Evolutionary conservation across 495 filamentous ascomycete genomes (phyloP), one percentile per base, ranked within the genome.

Genomic region (Penicillium cosmopolitanum): DNA sequence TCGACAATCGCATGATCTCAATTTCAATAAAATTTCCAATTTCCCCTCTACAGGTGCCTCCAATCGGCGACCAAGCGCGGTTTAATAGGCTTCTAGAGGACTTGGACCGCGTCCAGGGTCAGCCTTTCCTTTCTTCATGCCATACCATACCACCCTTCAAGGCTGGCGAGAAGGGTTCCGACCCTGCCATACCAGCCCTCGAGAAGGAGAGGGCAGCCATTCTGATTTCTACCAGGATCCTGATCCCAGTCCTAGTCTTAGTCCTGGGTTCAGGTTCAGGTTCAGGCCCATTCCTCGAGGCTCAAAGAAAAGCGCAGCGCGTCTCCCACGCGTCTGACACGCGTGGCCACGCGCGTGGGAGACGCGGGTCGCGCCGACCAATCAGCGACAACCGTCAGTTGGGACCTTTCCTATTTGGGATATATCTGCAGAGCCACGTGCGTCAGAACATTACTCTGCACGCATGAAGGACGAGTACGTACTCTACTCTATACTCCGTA

Each of bases 301-400:
- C 15, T 40, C 36, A 40, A 18, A 19, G n/a, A 44, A 11, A 23
- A 23, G 2, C 23, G 21, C 21, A 21, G 18, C 52, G 52, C 54
- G 54, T 47, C 33, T 47, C 33, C 46, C 46, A 48, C 46, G 46
- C 46, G 44, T 48, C 15, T 11, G 5, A 13, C 4, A 48, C 44
- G 46, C 46, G 46, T 48, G 46, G 18, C 23, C 46, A 28, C 51
- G 21, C 62, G 61, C 67, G 67, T 60, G 34, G 34, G 28, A 23
- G 25, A 58, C 60, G 58, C 59, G 59, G 33, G 5, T 51, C 63
- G 66, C 59, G 68, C 35, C 60, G 10, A 19, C 68, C 68, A 71
- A 71, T 71, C 56, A 65, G 47, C 9, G 46, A 16, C 5, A 34
- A 35, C 8, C 3, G 42, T 3, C 4, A 44, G 8, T 44, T 7